Conservation (phyloP, 306 rosid species). For the Vigna hirtella region DNA sequence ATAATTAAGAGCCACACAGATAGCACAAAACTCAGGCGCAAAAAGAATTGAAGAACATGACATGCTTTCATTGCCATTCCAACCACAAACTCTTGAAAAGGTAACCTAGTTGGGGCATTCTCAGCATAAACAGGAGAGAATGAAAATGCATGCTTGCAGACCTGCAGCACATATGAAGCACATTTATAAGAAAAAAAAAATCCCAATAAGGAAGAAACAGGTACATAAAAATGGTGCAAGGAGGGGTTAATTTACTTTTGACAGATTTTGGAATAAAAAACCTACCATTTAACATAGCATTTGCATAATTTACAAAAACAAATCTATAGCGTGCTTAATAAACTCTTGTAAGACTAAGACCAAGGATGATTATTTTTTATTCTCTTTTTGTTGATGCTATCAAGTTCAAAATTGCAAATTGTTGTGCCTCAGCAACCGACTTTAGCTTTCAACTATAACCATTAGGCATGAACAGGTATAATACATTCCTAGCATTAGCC, state of each 20-base stretch:
- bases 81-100: slow-evolving; percentile 96
- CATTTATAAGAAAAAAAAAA: background rate
- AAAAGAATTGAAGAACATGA: slow-evolving; percentile 89
- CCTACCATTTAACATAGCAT: slow-evolving; percentile 23
- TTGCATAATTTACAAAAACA: slow-evolving; percentile 21
- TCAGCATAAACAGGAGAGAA: slow-evolving; percentile 98
- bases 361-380: slow-evolving; percentile 20
- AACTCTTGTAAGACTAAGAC: slow-evolving; percentile 6
- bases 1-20: slow-evolving; percentile 98
- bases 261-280: slow-evolving; percentile 11
- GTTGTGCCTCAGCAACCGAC: slow-evolving; percentile 15
- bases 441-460: slow-evolving; percentile 11
- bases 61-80: slow-evolving; percentile 99
- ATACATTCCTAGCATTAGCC: slow-evolving; percentile 1
- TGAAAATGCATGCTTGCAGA: slow-evolving; percentile 95
- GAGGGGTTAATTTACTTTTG: background rate
- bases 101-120: slow-evolving; percentile 95
- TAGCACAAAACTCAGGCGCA: slow-evolving; percentile 95
- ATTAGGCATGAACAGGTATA: background rate
- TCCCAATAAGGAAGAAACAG: slow-evolving; percentile 6
- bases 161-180: slow-evolving; percentile 64
- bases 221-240: background rate
- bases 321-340: background rate
- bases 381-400: background rate
- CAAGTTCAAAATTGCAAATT: slow-evolving; percentile 20